Conservation (phyloP, 176 grass and related monocot genomes). For the Chrysopogon serrulatus region DNA sequence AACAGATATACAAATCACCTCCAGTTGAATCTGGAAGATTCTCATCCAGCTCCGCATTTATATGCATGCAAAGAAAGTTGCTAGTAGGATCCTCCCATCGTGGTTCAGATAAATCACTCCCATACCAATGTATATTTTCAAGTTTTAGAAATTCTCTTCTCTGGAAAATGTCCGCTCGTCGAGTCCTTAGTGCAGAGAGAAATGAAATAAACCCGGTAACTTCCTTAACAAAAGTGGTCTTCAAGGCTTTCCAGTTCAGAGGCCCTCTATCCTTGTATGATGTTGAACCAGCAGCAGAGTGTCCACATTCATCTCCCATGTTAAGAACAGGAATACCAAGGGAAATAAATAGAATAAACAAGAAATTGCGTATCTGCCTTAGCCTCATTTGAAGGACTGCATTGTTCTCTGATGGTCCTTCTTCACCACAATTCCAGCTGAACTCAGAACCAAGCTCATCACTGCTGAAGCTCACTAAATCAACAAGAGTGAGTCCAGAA, state of each 20-base stretch:
- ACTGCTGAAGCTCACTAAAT: constrained; percentile 81
- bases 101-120: constrained; percentile 59
- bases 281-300: constrained; percentile 63
- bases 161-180: constrained; percentile 67
- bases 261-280: constrained; percentile 61
- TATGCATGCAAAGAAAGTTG: constrained; percentile 66
- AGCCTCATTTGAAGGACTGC: constrained; percentile 67
- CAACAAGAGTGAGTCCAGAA: constrained; percentile 77
- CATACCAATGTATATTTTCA: constrained; percentile 86
- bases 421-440: constrained; percentile 94
- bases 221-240: constrained; percentile 65
- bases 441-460: constrained; percentile 57
- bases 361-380: constrained; percentile 83
- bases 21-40: constrained; percentile 14
- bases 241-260: constrained; percentile 64
- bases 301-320: constrained; percentile 88
- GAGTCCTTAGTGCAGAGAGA: constrained; percentile 63
- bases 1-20: constrained; percentile 71
- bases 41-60: constrained; percentile 49
- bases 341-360: constrained; percentile 81
- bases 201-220: constrained; percentile 73
- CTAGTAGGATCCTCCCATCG: constrained; percentile 56
- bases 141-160: constrained; percentile 72
- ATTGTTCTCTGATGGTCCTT: constrained; percentile 59
- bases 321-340: constrained; percentile 80